phyloP scores from a whole-genome alignment of 495 filamentous ascomycete genomes.

The Penicillium canariense region DNA sequence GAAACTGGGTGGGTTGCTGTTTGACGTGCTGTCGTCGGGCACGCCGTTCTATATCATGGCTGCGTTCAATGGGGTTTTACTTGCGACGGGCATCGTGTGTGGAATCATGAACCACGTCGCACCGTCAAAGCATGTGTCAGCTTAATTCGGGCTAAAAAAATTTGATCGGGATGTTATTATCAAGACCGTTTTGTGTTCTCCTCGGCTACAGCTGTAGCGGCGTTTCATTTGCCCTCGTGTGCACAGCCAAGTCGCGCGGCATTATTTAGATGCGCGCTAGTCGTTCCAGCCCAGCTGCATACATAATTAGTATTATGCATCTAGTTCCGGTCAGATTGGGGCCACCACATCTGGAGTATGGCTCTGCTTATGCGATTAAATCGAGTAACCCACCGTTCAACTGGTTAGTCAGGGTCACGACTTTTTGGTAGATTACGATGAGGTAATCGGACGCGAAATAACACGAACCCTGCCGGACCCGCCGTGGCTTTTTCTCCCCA shows the following conservation, averaged over 20 bases:
- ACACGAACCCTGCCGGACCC: neutral
- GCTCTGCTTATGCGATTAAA: neutral
- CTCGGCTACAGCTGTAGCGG: no score
- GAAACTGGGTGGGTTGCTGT: constrained; percentile 84
- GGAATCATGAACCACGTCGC: constrained; percentile 30
- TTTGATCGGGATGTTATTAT: neutral
- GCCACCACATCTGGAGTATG: neutral
- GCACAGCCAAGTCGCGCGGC: neutral
- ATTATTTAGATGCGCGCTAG: neutral
- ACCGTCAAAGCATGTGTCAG: constrained; percentile 9
- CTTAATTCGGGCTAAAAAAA: neutral
- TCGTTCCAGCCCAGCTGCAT: neutral
- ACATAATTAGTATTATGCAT: neutral
- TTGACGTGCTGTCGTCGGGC: constrained; percentile 65
- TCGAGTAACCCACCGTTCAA: neutral
- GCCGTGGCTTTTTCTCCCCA: neutral
- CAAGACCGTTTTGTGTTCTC: neutral
- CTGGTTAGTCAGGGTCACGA: no score
- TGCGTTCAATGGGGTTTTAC: constrained; percentile 71
- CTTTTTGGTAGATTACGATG: neutral
- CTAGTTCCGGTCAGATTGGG: neutral
- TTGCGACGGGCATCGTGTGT: constrained; percentile 53
- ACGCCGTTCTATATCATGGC: constrained; percentile 94
- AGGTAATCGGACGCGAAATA: neutral
- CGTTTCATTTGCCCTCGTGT: neutral